Evolutionary conservation across 2,329 filamentous ascomycete species (phyloP).

Genomic region (Fusarium gaditjirri): DNA sequence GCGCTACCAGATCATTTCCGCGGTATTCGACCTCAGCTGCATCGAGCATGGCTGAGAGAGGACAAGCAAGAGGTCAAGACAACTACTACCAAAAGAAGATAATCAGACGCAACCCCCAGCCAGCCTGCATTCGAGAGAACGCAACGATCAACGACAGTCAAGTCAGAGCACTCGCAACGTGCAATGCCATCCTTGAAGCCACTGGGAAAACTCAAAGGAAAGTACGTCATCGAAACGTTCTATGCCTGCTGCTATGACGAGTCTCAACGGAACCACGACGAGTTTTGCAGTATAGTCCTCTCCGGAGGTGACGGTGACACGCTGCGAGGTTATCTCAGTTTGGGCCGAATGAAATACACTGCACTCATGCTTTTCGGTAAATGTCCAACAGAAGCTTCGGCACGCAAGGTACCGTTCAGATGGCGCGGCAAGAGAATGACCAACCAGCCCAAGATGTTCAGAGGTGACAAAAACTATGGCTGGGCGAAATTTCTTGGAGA

Average conservation of each 20-base stretch:
- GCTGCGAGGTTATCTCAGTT: background rate
- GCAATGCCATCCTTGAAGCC: background rate
- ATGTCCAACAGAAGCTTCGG: background rate
- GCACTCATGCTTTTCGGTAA: background rate
- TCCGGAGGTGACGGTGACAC: background rate
- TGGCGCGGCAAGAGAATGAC: background rate
- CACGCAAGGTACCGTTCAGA: background rate
- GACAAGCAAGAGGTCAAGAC: too few species aligned
- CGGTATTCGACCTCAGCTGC: background rate
- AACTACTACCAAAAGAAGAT: accelerated
- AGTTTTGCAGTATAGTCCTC: background rate
- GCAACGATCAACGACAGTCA: background rate
- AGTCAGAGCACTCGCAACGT: background rate
- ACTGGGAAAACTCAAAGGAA: background rate
- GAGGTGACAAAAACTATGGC: background rate
- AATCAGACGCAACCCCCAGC: accelerated
- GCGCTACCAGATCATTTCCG: background rate
- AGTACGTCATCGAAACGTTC: background rate
- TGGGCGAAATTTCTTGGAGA: background rate
- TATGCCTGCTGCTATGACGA: background rate
- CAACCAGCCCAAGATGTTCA: background rate
- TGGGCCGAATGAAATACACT: background rate
- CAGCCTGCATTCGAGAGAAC: background rate
- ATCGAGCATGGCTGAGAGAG: background rate
- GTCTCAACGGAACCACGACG: background rate